phyloP scores from a whole-genome alignment of 768 basidiomycete species.

The Boletus sp. region DNA sequence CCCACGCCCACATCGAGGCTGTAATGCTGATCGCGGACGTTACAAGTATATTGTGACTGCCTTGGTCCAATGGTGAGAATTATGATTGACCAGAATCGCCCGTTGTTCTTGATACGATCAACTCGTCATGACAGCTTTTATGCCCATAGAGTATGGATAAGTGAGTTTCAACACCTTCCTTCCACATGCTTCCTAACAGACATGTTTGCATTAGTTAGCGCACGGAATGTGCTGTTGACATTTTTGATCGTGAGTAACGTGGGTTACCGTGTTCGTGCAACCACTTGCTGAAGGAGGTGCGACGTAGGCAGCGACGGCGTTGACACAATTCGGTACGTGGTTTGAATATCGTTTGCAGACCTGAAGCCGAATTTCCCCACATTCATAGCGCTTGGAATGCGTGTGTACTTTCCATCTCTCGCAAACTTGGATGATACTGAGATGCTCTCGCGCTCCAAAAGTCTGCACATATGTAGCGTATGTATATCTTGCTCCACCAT shows the following conservation, averaged over 20 bases:
- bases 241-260: constrained; percentile 6
- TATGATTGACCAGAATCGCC: too few relatives aligned
- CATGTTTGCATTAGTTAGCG: not conserved
- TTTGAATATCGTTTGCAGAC: too few relatives aligned
- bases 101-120: not conserved
- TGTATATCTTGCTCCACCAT: not conserved
- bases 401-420: too few relatives aligned
- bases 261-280: not conserved
- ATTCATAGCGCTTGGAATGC: too few relatives aligned
- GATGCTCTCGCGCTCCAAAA: not conserved
- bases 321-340: not conserved
- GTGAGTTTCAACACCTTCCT: not conserved
- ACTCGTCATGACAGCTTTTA: constrained; percentile 8
- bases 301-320: not conserved
- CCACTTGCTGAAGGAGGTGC: not conserved
- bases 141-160: constrained; percentile 14
- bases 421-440: too few relatives aligned
- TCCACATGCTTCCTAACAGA: not conserved
- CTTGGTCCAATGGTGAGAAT: too few relatives aligned
- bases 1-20: too few relatives aligned
- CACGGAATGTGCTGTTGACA: not conserved
- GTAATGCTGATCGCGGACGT: too few relatives aligned
- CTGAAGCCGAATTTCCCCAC: too few relatives aligned
- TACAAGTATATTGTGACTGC: too few relatives aligned
- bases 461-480: not conserved